Evolutionary conservation across 768 basidiomycete species (phyloP), one percentile per base, ranked within the genome.

Genomic region (Pleurotus platypus): DNA sequence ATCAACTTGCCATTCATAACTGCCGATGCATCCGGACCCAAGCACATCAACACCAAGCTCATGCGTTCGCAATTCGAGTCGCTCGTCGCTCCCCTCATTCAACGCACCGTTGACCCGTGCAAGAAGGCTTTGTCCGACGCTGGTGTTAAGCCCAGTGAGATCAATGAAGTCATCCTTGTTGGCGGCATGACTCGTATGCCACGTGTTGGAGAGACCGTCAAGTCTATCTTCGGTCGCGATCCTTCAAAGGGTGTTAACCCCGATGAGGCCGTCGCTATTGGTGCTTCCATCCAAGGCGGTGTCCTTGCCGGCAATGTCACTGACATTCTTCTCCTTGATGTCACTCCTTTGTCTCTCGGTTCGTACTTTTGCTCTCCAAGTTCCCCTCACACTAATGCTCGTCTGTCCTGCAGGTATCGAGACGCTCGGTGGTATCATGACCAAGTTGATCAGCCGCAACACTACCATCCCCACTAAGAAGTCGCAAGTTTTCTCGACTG

Each of bases 391-490:
- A 11, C 3, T 30, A 30, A 35, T 11, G 11, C 8, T 35, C 53
- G 46, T 53, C 16, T 49, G 3, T n/a, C 57, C 48, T 35, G 11
- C 30, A 79, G 85, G 85, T 77, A 94, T 94, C 55, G 94, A 97
- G 77, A 98, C 96, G 9, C 92, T 98, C 61, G 95, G 97, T 63
- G 97, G 97, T 68, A 98, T 99, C 75, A 98, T 99, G 93, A 98
- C 96, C 62, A 96, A 98, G 75, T 85, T 99, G 45, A 99, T 99
- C 75, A 89, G 81, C 68, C 90, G 97, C 58, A 99, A 99, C 79
- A 99, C 97, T 9, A 98, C 97, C 57, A 98, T 98, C 74, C 97
- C 97, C 4, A 98, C 96, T 64, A 99, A 99, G 83, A 99, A 99
- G 84, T 94, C 93, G 0, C 96, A 98, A 72, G 90, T 89, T 45